A percentile compares a stretch with the other conserved stretches of the same genome.
These are phyloP conservation scores for Penicillium ochrochloron DNA, from an alignment of 495 filamentous ascomycete species.

Conservation along the genomic window DNA sequence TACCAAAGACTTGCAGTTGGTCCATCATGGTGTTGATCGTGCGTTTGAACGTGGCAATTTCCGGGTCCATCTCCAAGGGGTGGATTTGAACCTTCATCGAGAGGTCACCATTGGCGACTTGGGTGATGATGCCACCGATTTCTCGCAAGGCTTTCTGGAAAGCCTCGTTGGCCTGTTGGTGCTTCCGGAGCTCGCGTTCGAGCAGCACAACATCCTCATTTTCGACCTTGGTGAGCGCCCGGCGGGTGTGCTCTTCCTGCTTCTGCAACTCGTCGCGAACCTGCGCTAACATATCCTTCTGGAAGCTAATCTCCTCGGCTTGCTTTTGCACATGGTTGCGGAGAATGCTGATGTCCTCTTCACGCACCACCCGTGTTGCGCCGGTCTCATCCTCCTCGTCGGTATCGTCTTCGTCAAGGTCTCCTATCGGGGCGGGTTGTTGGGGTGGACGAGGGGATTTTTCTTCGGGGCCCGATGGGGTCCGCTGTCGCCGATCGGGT, in stretches of 20 bases:
- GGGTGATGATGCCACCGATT: conserved; percentile 96
- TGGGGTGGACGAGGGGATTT: conserved; percentile 12
- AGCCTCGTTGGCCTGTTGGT: conserved; percentile 96
- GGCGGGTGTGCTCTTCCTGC: conserved; percentile 64
- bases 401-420: conserved; percentile 47
- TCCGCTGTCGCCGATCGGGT: conserved; percentile 33
- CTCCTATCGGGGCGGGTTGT: conserved; percentile 38
- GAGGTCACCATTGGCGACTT: conserved; percentile 92
- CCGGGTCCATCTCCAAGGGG: conserved; percentile 95
- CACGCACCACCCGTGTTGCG: conserved; percentile 56
- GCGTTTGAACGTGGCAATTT: conserved; percentile 98
- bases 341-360: conserved; percentile 71
- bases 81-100: conserved; percentile 98
- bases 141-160: conserved; percentile 97
- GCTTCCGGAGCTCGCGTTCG: conserved; percentile 91
- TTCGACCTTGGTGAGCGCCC: conserved; percentile 61
- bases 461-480: conserved; percentile 32
- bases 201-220: conserved; percentile 69
- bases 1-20: conserved; percentile 95
- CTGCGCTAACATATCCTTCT: conserved; percentile 70
- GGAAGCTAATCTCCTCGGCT: conserved; percentile 74
- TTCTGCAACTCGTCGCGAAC: conserved; percentile 68
- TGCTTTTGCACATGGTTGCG: conserved; percentile 79
- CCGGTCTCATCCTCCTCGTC: conserved; percentile 48
- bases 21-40: conserved; percentile 99